Base-by-base conservation (phyloP, 768 basidiomycete genomes). In the Obba rivulosa region DNA sequence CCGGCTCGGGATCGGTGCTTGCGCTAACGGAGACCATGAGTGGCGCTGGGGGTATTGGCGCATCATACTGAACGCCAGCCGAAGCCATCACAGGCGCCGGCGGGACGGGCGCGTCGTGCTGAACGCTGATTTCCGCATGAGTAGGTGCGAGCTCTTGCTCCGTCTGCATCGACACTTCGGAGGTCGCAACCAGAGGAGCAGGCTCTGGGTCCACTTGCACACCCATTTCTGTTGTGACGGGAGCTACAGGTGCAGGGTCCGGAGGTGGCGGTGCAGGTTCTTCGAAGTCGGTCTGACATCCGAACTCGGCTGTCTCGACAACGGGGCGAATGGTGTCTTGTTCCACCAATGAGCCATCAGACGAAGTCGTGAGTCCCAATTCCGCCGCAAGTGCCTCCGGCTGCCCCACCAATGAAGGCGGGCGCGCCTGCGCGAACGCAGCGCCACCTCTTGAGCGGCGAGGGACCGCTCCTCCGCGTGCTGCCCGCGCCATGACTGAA, bases 391-490 rank as follows among this genome's bases (percentile, higher is more conserved):
- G 74, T 8, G 84, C 79, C 57, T 85, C 85, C 0, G 87, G 85
- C 16, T 80, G 78, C 35, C 80, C 84, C 8, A 89, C 78, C 24
- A 90, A 67, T 0, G 84, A 87, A 20, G 80, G 70, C 14, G 87
- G 86, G 23, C 87, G 73, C 11, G 78, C 76, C 53, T 87, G 81
- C 55, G 82, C 81, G 68, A 76, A 85, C 5, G 85, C 78, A 24
- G 78, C 78, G 48, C 85, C 85, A 45, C 85, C 85, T 18, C 85
- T 70, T 8, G 71, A 61, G 38, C 84, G 74, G 31, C 84, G 75
- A 34, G 74, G 73, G 40, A 70, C 60, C 7, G 72, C 70, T 43
- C 78, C 71, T 24, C 78, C 77, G 43, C 78, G 74, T 34, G 37
- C 60, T 31, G 75, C 69, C 34, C 77, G 74, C 13, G 74, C 68